phyloP scores from a whole-genome alignment of 1,139 yeast species.

The Zygoascus hellenicus region DNA sequence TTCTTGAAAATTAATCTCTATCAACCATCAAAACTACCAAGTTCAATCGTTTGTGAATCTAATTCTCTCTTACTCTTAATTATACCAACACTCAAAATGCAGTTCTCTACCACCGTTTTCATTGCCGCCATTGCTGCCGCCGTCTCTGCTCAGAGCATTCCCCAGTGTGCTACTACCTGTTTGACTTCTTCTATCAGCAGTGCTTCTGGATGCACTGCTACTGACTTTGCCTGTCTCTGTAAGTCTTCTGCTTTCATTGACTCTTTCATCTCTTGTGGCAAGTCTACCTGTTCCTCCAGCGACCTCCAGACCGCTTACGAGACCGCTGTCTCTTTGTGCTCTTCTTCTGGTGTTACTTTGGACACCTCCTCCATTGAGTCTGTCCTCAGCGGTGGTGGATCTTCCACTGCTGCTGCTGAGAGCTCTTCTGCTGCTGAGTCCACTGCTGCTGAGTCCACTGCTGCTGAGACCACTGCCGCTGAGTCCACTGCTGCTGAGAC shows the following conservation, averaged over 20 bases:
- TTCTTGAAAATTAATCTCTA: too few species aligned
- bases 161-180: slow-evolving; percentile 9
- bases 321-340: slow-evolving; percentile 6
- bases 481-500: slow-evolving; percentile 5
- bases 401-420: neutral
- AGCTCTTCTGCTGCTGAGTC: neutral
- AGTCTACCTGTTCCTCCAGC: neutral
- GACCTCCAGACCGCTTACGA: slow-evolving; percentile 1
- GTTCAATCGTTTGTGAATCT: too few species aligned
- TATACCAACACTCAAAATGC: neutral
- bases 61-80: too few species aligned
- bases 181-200: slow-evolving; percentile 1
- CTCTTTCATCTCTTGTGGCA: slow-evolving; percentile 8
- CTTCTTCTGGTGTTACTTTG: slow-evolving; percentile 9
- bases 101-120: slow-evolving; percentile 1
- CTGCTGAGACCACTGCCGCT: slow-evolving; percentile 4
- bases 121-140: slow-evolving; percentile 6
- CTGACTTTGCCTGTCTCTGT: slow-evolving; percentile 10
- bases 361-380: slow-evolving; percentile 6
- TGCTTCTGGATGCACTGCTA: slow-evolving; percentile 5
- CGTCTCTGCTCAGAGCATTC: slow-evolving; percentile 6
- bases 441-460: slow-evolving; percentile 6
- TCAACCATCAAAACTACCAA: too few species aligned
- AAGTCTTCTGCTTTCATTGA: slow-evolving; percentile 1
- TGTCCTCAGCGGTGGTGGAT: neutral